Evolutionary conservation across 768 basidiomycete species (phyloP).

Genomic region (Agrocybe pediades): DNA sequence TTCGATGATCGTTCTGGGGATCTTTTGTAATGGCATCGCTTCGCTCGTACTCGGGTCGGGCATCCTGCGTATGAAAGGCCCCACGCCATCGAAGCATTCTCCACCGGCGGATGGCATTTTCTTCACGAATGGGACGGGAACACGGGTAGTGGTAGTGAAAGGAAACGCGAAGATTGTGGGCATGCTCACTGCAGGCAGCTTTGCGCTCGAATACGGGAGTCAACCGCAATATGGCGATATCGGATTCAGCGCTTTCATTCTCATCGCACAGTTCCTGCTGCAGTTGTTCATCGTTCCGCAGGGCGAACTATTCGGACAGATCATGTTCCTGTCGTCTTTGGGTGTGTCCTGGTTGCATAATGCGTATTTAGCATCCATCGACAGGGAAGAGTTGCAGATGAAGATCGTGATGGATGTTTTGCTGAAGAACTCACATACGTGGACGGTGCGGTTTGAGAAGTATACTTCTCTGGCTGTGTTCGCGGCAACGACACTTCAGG

Average conservation of each 20-base stretch:
- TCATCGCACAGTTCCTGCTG: slow-evolving; percentile 11
- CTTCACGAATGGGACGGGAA: background rate
- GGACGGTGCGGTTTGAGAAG: background rate
- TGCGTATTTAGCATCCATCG: slow-evolving; percentile 11
- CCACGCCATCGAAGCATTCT: slow-evolving; percentile 1
- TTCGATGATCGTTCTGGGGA: slow-evolving; percentile 10
- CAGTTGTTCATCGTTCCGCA: slow-evolving; percentile 17
- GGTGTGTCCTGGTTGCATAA: slow-evolving; percentile 17
- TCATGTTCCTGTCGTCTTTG: slow-evolving; percentile 12
- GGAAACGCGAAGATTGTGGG: slow-evolving; percentile 11
- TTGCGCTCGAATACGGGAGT: slow-evolving; percentile 4
- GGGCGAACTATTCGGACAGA: slow-evolving; percentile 12
- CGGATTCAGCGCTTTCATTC: slow-evolving; percentile 11
- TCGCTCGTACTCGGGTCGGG: slow-evolving; percentile 8
- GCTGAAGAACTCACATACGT: background rate
- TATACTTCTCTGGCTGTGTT: background rate
- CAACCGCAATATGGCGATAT: slow-evolving; percentile 10
- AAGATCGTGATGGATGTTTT: slow-evolving; percentile 6
- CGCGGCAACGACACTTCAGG: background rate
- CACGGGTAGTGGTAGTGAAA: slow-evolving; percentile 7
- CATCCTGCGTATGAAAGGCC: slow-evolving; percentile 3
- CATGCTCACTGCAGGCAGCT: slow-evolving; percentile 6
- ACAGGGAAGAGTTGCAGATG: slow-evolving; percentile 8
- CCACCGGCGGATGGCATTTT: slow-evolving; percentile 12
- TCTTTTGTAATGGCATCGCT: slow-evolving; percentile 9